These are phyloP conservation scores for Fusarium guadeloupense DNA, from an alignment of 2,329 filamentous ascomycete genomes.

Conservation along the genomic window DNA sequence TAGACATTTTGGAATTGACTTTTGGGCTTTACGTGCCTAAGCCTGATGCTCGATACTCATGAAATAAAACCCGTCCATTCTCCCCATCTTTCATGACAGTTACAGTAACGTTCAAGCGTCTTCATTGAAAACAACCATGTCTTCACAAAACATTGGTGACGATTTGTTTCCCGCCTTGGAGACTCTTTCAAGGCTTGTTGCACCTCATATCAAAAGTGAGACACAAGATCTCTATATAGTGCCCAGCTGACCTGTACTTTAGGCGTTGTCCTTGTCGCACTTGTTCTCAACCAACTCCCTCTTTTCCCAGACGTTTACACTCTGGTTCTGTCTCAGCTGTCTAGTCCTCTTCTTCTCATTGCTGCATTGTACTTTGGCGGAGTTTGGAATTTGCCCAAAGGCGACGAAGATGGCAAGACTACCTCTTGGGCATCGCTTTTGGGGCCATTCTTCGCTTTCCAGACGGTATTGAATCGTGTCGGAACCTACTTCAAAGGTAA, in stretches of 20 bases:
- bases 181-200: constrained; percentile 14
- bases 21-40: constrained; percentile 1
- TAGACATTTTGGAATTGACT: constrained; percentile 18
- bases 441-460: constrained; percentile 8
- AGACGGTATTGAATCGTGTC: constrained; percentile 9
- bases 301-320: background rate
- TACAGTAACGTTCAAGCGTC: too few species aligned
- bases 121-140: constrained; percentile 11
- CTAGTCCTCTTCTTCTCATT: constrained; percentile 5
- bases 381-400: constrained; percentile 8
- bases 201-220: constrained; percentile 21
- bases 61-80: too few species aligned
- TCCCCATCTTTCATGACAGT: too few species aligned
- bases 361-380: constrained; percentile 12
- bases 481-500: constrained; percentile 25
- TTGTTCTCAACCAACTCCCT: constrained; percentile 19
- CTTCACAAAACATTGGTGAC: constrained; percentile 19
- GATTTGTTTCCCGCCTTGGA: constrained; percentile 28
- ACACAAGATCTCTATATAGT: background rate
- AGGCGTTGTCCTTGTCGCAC: constrained; percentile 12
- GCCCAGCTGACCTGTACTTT: background rate
- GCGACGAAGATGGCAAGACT: background rate
- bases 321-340: constrained; percentile 10
- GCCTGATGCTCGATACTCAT: too few species aligned
- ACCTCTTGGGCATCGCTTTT: constrained; percentile 2